These are phyloP conservation scores for Dioszegia hungarica DNA, from an alignment of 768 basidiomycete genomes.

Conservation along the genomic window DNA sequence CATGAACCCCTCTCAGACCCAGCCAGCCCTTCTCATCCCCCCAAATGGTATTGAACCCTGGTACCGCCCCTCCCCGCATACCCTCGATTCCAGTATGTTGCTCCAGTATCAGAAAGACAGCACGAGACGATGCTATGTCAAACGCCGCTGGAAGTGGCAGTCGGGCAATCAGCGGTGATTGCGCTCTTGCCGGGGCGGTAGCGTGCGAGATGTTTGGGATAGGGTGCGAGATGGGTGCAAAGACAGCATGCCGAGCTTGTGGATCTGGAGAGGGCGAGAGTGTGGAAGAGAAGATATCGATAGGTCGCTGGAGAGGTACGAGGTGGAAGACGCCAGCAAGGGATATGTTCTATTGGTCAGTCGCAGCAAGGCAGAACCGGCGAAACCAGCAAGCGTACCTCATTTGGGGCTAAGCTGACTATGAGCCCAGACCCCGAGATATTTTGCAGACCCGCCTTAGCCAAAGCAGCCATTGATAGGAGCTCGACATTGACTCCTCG, in stretches of 20 bases:
- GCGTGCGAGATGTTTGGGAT: constrained; percentile 56
- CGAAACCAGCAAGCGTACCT: too few relatives aligned
- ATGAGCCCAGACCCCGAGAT: constrained; percentile 12
- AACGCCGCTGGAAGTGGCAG: constrained; percentile 26
- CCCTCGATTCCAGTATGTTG: constrained; percentile 62
- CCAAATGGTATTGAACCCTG: constrained; percentile 61
- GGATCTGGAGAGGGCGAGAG: constrained; percentile 19
- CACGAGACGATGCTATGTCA: constrained; percentile 5
- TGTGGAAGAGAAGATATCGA: constrained; percentile 59
- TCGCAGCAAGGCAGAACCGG: too few relatives aligned
- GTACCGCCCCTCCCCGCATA: constrained; percentile 60
- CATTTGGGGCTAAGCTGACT: constrained; percentile 20
- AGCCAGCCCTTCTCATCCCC: constrained; percentile 51
- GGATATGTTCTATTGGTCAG: constrained; percentile 54
- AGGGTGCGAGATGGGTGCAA: constrained; percentile 74
- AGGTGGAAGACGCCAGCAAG: constrained; percentile 66
- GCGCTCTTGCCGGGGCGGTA: background rate
- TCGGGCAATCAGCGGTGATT: constrained; percentile 7
- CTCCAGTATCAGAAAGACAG: constrained; percentile 60
- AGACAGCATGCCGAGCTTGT: constrained; percentile 54
- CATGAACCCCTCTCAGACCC: constrained; percentile 51
- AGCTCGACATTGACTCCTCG: constrained; percentile 15
- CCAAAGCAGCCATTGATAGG: constrained; percentile 6
- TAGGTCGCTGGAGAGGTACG: constrained; percentile 60
- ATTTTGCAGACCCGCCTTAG: constrained; percentile 8